Evolutionary conservation across 2,329 filamentous ascomycete species (phyloP).

Genomic region (Aphanoascus verrucosus): DNA sequence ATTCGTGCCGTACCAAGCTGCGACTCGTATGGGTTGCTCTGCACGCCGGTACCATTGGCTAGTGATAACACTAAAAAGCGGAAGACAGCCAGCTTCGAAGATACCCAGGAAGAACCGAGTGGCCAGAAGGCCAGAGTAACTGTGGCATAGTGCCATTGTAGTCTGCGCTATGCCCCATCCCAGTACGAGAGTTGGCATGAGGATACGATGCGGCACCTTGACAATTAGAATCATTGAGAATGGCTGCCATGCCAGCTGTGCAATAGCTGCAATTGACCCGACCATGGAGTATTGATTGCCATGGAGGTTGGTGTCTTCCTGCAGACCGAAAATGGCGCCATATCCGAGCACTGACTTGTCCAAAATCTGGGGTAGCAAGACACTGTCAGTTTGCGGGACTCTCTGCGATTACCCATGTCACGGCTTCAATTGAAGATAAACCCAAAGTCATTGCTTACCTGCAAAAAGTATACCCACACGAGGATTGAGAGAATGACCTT

Average conservation of each 20-base stretch:
- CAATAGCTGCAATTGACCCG: constrained; percentile 48
- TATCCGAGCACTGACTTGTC: constrained; percentile 50
- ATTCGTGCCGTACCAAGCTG: constrained; percentile 57
- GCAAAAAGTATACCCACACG: constrained; percentile 39
- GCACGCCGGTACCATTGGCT: constrained; percentile 40
- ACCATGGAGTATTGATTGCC: constrained; percentile 49
- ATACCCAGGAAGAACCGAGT: constrained; percentile 45
- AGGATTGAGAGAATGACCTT: constrained; percentile 43
- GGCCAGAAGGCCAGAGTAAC: constrained; percentile 38
- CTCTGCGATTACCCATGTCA: neutral
- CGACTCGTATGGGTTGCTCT: constrained; percentile 54
- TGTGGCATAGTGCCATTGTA: constrained; percentile 39
- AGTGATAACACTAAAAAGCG: constrained; percentile 37
- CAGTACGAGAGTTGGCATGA: constrained; percentile 43
- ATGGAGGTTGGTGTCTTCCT: constrained; percentile 40
- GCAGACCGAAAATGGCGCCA: constrained; percentile 47
- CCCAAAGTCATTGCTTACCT: constrained; percentile 18
- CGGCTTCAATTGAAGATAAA: neutral
- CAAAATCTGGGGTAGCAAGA: constrained; percentile 31
- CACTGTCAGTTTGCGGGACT: neutral
- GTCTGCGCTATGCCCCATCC: constrained; percentile 43
- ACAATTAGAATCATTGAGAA: constrained; percentile 52
- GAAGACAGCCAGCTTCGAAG: constrained; percentile 43
- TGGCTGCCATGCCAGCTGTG: constrained; percentile 51
- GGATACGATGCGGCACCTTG: constrained; percentile 48